phyloP scores from a whole-genome alignment of 2,329 filamentous ascomycete genomes.

The Balansia obtecta region DNA sequence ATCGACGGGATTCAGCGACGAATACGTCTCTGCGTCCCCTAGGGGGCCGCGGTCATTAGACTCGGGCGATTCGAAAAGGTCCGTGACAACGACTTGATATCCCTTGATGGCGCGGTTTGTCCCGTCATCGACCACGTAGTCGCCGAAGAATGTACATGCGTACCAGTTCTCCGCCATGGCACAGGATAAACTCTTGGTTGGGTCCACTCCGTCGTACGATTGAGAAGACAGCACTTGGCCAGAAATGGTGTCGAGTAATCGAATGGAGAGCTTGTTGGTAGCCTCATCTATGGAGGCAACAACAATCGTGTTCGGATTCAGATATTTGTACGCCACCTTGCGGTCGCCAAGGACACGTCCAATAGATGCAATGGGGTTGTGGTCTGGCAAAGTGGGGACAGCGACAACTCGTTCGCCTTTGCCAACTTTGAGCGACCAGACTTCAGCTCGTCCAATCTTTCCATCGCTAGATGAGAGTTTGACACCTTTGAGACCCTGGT shows the following conservation, averaged over 20 bases:
- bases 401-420: slow-evolving; percentile 54
- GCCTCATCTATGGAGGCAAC: slow-evolving; percentile 55
- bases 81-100: slow-evolving; percentile 73
- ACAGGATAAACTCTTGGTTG: slow-evolving; percentile 59
- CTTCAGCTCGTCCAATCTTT: slow-evolving; percentile 30
- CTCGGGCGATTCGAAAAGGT: slow-evolving; percentile 77
- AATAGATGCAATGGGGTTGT: slow-evolving; percentile 88
- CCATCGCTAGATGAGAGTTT: slow-evolving; percentile 33
- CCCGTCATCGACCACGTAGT: slow-evolving; percentile 44
- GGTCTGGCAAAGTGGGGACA: slow-evolving; percentile 54
- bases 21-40: slow-evolving; percentile 58
- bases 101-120: slow-evolving; percentile 55
- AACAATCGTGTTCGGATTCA: slow-evolving; percentile 77
- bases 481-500: slow-evolving; percentile 41
- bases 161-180: slow-evolving; percentile 92
- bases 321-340: slow-evolving; percentile 92
- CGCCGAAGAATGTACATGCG: slow-evolving; percentile 64
- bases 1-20: slow-evolving; percentile 57
- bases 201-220: slow-evolving; percentile 62
- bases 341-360: slow-evolving; percentile 86
- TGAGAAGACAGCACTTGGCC: slow-evolving; percentile 66
- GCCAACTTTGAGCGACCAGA: slow-evolving; percentile 65
- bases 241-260: slow-evolving; percentile 76
- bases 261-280: slow-evolving; percentile 51
- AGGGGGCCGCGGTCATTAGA: slow-evolving; percentile 78